These are phyloP conservation scores for Naegleria lovaniensis DNA, from an alignment of 208 protist species.

Conservation along the genomic window DNA sequence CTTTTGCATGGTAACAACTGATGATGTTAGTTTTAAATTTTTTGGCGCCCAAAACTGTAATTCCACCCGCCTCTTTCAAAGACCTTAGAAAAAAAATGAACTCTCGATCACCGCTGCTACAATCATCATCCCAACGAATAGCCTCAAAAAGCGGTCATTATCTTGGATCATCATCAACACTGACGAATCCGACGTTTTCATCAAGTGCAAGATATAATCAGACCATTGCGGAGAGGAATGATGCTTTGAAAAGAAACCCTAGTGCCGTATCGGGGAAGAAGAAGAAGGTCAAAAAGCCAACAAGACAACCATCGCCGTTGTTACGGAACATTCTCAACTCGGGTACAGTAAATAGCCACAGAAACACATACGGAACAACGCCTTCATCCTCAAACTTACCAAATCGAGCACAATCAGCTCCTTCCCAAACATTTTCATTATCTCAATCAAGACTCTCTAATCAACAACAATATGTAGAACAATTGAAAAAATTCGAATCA, in stretches of 20 bases:
- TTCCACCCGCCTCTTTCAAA: too few species aligned
- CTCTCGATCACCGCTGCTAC: too few species aligned
- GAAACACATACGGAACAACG: neutral
- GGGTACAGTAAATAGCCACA: neutral
- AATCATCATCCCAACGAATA: too few species aligned
- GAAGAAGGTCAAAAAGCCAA: neutral
- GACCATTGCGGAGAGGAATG: neutral
- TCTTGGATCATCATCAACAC: neutral
- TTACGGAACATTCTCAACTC: neutral
- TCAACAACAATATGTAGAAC: neutral
- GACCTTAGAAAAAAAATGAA: too few species aligned
- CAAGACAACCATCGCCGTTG: neutral
- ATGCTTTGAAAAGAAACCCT: neutral
- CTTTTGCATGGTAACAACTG: too few species aligned
- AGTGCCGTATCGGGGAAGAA: neutral
- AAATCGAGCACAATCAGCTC: neutral
- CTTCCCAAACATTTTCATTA: neutral
- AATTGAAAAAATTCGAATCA: neutral
- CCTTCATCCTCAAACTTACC: neutral
- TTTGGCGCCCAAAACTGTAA: too few species aligned
- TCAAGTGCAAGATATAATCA: neutral
- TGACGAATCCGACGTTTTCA: neutral
- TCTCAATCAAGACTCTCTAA: neutral
- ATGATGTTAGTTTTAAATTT: too few species aligned
- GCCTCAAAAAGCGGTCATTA: too few species aligned